phyloP scores from a whole-genome alignment of 2,329 filamentous ascomycete species.

The Colletotrichum sojae region DNA sequence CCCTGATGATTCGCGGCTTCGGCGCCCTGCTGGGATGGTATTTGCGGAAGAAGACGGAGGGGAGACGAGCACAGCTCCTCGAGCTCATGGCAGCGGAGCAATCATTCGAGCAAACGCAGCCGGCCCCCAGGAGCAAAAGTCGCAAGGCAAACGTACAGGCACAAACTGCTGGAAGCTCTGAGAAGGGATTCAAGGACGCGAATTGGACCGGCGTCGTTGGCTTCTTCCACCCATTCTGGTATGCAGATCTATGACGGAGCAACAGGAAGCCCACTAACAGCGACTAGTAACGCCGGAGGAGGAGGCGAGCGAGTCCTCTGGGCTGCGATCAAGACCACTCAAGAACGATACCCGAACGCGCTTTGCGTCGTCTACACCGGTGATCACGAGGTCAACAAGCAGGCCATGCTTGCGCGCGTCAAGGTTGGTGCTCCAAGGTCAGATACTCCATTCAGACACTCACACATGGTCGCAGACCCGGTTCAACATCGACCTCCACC shows the following conservation, averaged over 20 bases:
- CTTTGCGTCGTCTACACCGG: conserved; percentile 96
- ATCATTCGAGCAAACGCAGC: conserved; percentile 46
- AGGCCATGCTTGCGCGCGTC: conserved; percentile 82
- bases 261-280: conserved; percentile 30
- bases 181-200: conserved; percentile 62
- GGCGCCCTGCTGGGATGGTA: conserved; percentile 70
- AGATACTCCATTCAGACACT: neutral
- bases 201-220: conserved; percentile 90
- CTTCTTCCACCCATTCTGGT: conserved; percentile 99
- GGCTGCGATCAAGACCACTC: conserved; percentile 93
- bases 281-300: conserved; percentile 87
- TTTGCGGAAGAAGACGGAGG: conserved; percentile 74
- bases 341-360: conserved; percentile 88
- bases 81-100: conserved; percentile 63
- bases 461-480: conserved; percentile 70
- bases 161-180: conserved; percentile 24
- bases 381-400: conserved; percentile 89
- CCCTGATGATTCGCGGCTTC: conserved; percentile 53
- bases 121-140: conserved; percentile 54
- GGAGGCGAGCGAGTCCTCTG: conserved; percentile 96
- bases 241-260: conserved; percentile 47
- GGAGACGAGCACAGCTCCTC: conserved; percentile 71
- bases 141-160: conserved; percentile 77
- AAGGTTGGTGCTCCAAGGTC: conserved; percentile 64
- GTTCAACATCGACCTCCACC: conserved; percentile 92